These are phyloP conservation scores for Hymenochaete sp. DNA, from an alignment of 1,284 basidiomycete genomes.

Conservation along the genomic window DNA sequence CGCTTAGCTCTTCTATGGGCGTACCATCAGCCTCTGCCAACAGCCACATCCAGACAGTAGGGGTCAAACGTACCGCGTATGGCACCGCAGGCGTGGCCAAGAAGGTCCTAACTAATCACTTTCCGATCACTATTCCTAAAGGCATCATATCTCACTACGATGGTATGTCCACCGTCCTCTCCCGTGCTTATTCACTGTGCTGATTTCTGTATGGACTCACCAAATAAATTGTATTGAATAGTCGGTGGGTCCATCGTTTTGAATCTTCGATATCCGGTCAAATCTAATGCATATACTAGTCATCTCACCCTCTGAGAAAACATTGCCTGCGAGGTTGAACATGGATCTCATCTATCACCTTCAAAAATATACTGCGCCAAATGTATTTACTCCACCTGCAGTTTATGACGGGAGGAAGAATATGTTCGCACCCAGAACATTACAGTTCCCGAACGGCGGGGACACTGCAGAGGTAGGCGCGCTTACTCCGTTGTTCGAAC, in stretches of 20 bases:
- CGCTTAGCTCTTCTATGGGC: conserved; percentile 21
- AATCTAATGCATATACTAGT: conserved; percentile 28
- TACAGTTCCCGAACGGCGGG: conserved; percentile 52
- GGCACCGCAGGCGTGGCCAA: conserved; percentile 46
- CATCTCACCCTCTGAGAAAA: conserved; percentile 59
- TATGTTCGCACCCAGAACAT: conserved; percentile 47
- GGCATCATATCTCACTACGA: conserved; percentile 66
- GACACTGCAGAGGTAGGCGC: conserved; percentile 20
- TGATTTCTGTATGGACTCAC: no score
- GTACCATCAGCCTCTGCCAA: conserved; percentile 16
- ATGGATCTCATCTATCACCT: conserved; percentile 55
- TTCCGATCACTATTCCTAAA: conserved; percentile 48
- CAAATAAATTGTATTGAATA: conserved; percentile 27
- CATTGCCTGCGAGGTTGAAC: conserved; percentile 53
- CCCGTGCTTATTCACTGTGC: conserved; percentile 11
- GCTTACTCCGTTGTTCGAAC: neutral
- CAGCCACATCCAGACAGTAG: conserved; percentile 44
- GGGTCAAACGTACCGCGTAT: conserved; percentile 55
- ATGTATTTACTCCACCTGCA: conserved; percentile 54
- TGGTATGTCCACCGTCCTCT: conserved; percentile 33
- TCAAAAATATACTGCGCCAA: conserved; percentile 45
- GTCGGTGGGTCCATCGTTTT: conserved; percentile 34
- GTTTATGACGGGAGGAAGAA: conserved; percentile 77
- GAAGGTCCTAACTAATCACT: conserved; percentile 59
- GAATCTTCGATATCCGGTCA: conserved; percentile 15